A percentile compares a stretch with the other conserved stretches of the same genome.
Evolutionary conservation across 2,329 filamentous ascomycete species (phyloP).

Genomic region (Aspergillus fumigatiaffinis): DNA sequence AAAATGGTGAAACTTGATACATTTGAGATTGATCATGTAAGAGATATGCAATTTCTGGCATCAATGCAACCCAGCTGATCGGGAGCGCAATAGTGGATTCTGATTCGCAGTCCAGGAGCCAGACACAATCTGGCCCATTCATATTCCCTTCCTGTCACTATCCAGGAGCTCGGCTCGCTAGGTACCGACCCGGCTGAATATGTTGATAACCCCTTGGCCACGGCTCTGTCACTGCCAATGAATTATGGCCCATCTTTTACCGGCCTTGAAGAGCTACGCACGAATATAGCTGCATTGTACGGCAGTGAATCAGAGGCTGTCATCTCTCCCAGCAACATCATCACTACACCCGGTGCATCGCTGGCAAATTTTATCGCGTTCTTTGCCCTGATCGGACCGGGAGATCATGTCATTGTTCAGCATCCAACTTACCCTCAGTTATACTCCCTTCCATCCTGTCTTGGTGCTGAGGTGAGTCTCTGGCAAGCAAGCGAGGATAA

Average conservation of each 20-base stretch:
- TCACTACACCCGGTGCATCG: neutral
- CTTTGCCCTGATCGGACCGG: neutral
- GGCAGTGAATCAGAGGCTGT: neutral
- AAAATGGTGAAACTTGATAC: neutral
- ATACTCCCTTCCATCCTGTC: neutral
- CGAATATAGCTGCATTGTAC: neutral
- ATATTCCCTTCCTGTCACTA: neutral
- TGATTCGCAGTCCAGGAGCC: neutral
- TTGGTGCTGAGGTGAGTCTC: neutral
- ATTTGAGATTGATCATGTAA: neutral
- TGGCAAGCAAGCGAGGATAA: neutral
- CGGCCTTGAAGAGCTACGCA: neutral
- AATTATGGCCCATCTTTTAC: neutral
- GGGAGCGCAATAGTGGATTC: neutral
- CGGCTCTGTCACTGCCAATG: neutral
- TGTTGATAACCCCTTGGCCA: neutral
- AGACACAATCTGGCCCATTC: neutral
- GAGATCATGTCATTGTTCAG: neutral
- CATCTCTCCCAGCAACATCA: neutral
- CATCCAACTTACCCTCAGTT: neutral
- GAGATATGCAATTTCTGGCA: neutral
- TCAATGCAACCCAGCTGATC: neutral
- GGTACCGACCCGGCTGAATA: neutral
- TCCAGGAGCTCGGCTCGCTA: neutral
- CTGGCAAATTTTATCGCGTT: neutral